These are phyloP conservation scores for Phytophthora chlamydospora DNA, from an alignment of 352 stramenopile species.

Conservation along the genomic window DNA sequence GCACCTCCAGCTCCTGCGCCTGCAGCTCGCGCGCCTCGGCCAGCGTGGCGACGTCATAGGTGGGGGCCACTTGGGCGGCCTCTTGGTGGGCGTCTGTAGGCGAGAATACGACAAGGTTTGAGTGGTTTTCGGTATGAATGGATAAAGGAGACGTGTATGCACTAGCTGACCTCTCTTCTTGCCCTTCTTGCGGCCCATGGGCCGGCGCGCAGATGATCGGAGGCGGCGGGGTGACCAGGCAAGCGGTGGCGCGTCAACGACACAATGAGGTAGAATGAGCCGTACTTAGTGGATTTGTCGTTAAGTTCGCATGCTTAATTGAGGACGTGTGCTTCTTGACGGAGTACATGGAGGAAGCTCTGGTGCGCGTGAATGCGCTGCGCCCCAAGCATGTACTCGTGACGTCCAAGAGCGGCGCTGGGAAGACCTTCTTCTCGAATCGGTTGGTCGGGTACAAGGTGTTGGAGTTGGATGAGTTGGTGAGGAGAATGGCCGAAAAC, in stretches of 20 bases:
- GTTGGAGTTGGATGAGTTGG: constrained; percentile 18
- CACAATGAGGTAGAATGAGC: constrained; percentile 3
- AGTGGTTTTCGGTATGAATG: constrained; percentile 9
- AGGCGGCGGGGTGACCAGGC: background rate
- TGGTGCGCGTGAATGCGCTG: constrained; percentile 3
- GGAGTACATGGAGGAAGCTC: constrained; percentile 11
- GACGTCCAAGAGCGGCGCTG: constrained; percentile 14
- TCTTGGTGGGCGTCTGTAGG: constrained; percentile 20
- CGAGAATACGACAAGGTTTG: background rate
- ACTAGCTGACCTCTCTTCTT: constrained; percentile 64
- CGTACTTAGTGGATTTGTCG: constrained; percentile 26
- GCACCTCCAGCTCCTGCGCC: constrained; percentile 79
- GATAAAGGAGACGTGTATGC: background rate
- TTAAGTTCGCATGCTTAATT: background rate
- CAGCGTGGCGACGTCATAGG: constrained; percentile 51
- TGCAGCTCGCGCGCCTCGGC: constrained; percentile 69
- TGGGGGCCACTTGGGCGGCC: constrained; percentile 4
- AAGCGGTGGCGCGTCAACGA: background rate
- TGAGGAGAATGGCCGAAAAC: background rate
- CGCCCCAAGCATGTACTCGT: constrained; percentile 17
- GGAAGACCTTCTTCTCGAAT: constrained; percentile 20
- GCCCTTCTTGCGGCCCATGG: constrained; percentile 81
- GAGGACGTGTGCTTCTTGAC: too few species aligned
- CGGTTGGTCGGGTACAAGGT: constrained; percentile 10
- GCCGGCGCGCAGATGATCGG: constrained; percentile 9